Conservation (phyloP, 2,329 filamentous ascomycete genomes). For the Nothomitra cinnamomea region DNA sequence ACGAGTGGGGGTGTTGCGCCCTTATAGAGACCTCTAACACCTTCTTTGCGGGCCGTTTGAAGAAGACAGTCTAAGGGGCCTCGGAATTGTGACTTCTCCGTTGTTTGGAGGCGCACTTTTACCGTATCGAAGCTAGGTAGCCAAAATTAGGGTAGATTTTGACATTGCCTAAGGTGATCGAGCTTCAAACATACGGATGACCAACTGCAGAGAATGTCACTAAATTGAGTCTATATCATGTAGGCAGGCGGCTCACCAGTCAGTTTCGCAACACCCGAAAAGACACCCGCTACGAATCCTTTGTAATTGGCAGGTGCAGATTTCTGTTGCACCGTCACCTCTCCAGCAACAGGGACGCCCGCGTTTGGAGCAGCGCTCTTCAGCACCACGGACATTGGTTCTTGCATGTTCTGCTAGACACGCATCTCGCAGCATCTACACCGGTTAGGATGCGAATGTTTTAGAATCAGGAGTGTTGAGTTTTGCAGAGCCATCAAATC, state of each 20-base stretch:
- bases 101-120: slow-evolving; percentile 82
- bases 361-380: slow-evolving; percentile 7
- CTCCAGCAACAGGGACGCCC: slow-evolving; percentile 8
- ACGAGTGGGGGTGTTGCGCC: slow-evolving; percentile 80
- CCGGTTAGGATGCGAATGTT: too few relatives aligned
- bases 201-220: slow-evolving; percentile 35
- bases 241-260: slow-evolving; percentile 44
- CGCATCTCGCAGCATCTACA: neutral
- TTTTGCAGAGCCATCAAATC: too few relatives aligned
- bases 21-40: slow-evolving; percentile 77
- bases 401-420: neutral
- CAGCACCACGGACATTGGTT: neutral
- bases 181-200: slow-evolving; percentile 33
- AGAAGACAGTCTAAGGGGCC: slow-evolving; percentile 75
- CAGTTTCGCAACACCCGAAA: slow-evolving; percentile 83
- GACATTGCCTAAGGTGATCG: neutral
- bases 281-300: slow-evolving; percentile 94
- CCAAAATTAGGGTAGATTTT: neutral
- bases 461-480: too few relatives aligned
- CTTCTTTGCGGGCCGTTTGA: slow-evolving; percentile 75
- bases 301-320: slow-evolving; percentile 50
- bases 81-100: slow-evolving; percentile 55
- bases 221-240: too few relatives aligned
- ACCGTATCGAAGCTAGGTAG: neutral
- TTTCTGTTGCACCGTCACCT: slow-evolving; percentile 13